phyloP scores from a whole-genome alignment of 495 filamentous ascomycete species.

The Penicillium ochrochloron region DNA sequence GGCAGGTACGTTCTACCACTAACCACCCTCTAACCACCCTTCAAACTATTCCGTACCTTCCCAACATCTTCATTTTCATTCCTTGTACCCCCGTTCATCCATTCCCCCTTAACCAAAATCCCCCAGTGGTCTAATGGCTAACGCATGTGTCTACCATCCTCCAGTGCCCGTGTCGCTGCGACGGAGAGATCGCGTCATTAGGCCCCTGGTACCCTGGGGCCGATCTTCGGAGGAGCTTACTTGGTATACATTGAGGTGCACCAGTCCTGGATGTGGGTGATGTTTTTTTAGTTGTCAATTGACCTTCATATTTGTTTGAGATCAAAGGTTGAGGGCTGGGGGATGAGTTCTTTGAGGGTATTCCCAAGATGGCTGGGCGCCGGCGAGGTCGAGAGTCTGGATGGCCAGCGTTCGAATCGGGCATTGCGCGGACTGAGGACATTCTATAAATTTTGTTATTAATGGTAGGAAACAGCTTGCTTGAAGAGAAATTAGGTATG shows the following conservation, averaged over 20 bases:
- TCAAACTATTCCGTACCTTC: not conserved
- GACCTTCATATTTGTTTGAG: not conserved
- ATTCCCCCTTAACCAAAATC: not conserved
- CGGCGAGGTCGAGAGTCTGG: not conserved
- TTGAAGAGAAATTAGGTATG: not conserved
- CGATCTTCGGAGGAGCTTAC: conserved; percentile 2
- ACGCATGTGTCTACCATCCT: not conserved
- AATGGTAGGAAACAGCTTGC: not conserved
- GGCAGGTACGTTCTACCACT: not conserved
- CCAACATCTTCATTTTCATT: not conserved
- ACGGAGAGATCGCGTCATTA: not conserved
- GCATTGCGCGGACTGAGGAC: not conserved
- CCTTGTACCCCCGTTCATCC: not conserved
- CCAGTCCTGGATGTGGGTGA: not conserved
- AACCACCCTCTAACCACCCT: not conserved
- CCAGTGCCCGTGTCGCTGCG: not conserved
- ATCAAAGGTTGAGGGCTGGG: not conserved
- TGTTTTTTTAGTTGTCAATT: not conserved
- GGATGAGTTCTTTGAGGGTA: not conserved
- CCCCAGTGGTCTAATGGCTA: not conserved
- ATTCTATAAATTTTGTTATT: not conserved
- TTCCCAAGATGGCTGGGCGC: not conserved
- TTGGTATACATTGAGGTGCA: conserved; percentile 1
- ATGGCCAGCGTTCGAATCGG: not conserved
- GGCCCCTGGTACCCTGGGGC: not conserved